Evolutionary conservation across 495 filamentous ascomycete genomes (phyloP), one percentile per base, ranked within the genome.

Genomic region (Parachaetomium inaequale): DNA sequence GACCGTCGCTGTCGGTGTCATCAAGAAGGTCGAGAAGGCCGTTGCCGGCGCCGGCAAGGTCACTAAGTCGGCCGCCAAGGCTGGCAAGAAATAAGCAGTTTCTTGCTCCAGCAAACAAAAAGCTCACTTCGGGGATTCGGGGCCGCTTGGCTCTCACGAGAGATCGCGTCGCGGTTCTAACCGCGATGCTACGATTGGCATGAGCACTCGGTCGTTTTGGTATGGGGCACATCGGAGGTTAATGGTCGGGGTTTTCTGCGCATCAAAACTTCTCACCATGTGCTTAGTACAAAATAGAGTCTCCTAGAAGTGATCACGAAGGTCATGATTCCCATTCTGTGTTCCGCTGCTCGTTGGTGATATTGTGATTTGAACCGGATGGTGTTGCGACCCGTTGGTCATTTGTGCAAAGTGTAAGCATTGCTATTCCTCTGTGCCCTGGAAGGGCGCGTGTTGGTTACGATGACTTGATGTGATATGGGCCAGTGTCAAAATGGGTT

Each of bases 1-100:
- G 75, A 96, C 93, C 76, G 93, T 97, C 65, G 94, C 93, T 65
- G 94, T 98, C 80, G 93, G 93, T 85, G 93, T 95, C 80, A 91
- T 95, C 82, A 88, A 87, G 82, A 76, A 76, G 38, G 82, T 83
- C 58, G 79, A 81, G 68, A 82, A 82, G 76, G 65, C 74, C 64
- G 69, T 54, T 58, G 60, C 65, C 61, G 71, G 70, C 63, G 31
- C 64, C 61, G 78, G 75, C 70, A 82, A 81, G 76, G 74, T 81
- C 66, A 85, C 84, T 75, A 92, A 92, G 82, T 83, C 82, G 69
- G 92, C 94, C 68, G 82, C 81, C 75, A 96, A 96, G 88, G 74
- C 82, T 64, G 66, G 59, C 75, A 82, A 82, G 79, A 82, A 82
- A 73, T 82, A 82, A 81, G 67, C 66, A 31, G 54, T 60, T 61